Evolutionary conservation across 2,329 filamentous ascomycete species (phyloP).

Genomic region (Immersiporthe knoxdaviesiana): DNA sequence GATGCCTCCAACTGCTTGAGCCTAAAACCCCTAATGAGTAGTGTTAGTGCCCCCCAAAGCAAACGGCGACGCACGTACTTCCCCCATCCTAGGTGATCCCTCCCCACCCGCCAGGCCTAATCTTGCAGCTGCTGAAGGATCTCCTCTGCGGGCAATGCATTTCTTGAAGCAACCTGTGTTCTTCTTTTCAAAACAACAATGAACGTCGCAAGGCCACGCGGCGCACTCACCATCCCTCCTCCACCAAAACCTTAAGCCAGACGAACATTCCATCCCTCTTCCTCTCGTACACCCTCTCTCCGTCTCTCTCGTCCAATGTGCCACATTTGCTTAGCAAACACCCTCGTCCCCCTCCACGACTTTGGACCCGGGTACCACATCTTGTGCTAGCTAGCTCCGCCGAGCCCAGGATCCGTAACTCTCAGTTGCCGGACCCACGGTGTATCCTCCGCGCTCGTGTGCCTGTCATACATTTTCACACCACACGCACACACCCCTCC

Average conservation of each 20-base stretch:
- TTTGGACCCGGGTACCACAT: not conserved
- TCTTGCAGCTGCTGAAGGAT: conserved; percentile 3
- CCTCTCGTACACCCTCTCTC: not conserved
- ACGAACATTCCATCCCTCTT: not conserved
- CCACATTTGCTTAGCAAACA: too few relatives aligned
- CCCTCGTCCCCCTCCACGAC: not conserved
- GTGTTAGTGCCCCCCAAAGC: not conserved
- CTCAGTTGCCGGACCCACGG: not conserved
- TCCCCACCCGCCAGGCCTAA: conserved; percentile 3
- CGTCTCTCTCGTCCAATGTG: not conserved
- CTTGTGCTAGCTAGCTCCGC: not conserved
- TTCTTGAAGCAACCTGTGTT: not conserved
- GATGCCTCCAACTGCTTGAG: not conserved
- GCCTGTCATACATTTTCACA: conserved; percentile 1
- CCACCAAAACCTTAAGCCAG: not conserved
- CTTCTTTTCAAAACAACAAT: conserved; percentile 3
- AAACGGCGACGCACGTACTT: conserved; percentile 4
- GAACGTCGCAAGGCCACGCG: conserved; percentile 9
- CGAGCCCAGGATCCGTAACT: not conserved
- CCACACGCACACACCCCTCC: not conserved
- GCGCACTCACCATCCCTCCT: not conserved
- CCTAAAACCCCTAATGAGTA: not conserved
- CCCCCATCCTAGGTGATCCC: not conserved
- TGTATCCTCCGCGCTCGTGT: not conserved
- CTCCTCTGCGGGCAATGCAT: not conserved